Conservation (phyloP, 2,329 filamentous ascomycete species). For the Colletotrichum sansevieriae region DNA sequence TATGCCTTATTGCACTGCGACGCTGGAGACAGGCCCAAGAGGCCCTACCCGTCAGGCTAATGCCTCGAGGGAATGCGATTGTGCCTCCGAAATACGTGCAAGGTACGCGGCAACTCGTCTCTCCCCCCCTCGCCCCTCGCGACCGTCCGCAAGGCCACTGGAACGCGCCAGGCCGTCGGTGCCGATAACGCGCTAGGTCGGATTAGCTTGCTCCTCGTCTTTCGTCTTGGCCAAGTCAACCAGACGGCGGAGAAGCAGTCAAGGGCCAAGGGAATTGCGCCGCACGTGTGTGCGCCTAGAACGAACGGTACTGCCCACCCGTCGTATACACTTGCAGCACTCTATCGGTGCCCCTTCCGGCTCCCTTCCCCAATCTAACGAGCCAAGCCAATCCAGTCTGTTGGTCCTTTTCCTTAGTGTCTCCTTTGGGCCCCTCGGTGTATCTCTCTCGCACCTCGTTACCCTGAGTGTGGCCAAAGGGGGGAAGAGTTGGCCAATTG, state of each 20-base stretch:
- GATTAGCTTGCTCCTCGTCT: slow-evolving; percentile 31
- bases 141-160: slow-evolving; percentile 30
- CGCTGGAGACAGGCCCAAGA: slow-evolving; percentile 32
- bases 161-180: slow-evolving; percentile 41
- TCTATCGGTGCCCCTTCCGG: slow-evolving; percentile 44
- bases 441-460: slow-evolving; percentile 43
- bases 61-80: slow-evolving; percentile 32
- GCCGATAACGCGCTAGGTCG: slow-evolving; percentile 36
- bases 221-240: slow-evolving; percentile 32
- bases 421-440: slow-evolving; percentile 41
- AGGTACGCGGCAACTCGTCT: slow-evolving; percentile 18
- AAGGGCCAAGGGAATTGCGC: slow-evolving; percentile 34
- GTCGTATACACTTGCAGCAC: slow-evolving; percentile 40
- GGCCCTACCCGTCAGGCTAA: slow-evolving; percentile 40
- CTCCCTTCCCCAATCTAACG: slow-evolving; percentile 42
- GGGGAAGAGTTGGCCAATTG: slow-evolving; percentile 29
- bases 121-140: slow-evolving; percentile 24
- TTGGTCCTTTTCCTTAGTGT: slow-evolving; percentile 42
- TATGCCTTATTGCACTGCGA: slow-evolving; percentile 40
- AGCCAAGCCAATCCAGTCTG: slow-evolving; percentile 43
- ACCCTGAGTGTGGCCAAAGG: slow-evolving; percentile 37
- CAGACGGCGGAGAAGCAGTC: slow-evolving; percentile 35
- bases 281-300: slow-evolving; percentile 43
- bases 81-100: slow-evolving; percentile 32
- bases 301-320: slow-evolving; percentile 43